These are phyloP conservation scores for Venustampulla echinocandica DNA, from an alignment of 495 filamentous ascomycete species.

Conservation along the genomic window DNA sequence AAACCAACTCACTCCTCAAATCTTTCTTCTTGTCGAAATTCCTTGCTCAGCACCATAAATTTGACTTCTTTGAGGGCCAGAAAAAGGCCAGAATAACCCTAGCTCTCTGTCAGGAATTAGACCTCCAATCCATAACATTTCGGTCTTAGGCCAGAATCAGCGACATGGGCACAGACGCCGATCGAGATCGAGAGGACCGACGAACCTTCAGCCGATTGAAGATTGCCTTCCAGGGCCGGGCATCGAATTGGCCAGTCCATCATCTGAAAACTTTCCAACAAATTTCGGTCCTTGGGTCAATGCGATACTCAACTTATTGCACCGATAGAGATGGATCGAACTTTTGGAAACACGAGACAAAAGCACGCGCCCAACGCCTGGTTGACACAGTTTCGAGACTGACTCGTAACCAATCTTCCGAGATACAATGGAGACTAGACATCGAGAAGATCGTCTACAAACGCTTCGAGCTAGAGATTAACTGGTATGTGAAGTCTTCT, in stretches of 20 bases:
- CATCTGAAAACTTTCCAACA: neutral
- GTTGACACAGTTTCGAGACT: neutral
- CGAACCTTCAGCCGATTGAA: neutral
- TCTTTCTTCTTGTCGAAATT: too few species aligned
- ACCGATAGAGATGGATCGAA: neutral
- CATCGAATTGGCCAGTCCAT: neutral
- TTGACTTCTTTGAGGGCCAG: too few species aligned
- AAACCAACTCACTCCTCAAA: too few species aligned
- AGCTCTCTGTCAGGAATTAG: too few species aligned
- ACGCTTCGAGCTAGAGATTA: slow-evolving; percentile 3
- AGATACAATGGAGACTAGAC: slow-evolving; percentile 6
- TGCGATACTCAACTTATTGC: neutral
- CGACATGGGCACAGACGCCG: neutral
- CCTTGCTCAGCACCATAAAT: too few species aligned
- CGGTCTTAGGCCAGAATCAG: too few species aligned
- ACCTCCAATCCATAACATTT: too few species aligned
- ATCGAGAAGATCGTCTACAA: slow-evolving; percentile 4
- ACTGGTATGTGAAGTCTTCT: neutral
- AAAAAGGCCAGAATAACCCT: too few species aligned
- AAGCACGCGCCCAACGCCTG: neutral
- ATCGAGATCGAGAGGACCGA: neutral
- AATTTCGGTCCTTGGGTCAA: neutral
- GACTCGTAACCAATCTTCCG: neutral
- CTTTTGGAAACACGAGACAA: neutral
- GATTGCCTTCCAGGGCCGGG: neutral